phyloP scores from a whole-genome alignment of 805 yeast species.

The Candida insectorum region DNA sequence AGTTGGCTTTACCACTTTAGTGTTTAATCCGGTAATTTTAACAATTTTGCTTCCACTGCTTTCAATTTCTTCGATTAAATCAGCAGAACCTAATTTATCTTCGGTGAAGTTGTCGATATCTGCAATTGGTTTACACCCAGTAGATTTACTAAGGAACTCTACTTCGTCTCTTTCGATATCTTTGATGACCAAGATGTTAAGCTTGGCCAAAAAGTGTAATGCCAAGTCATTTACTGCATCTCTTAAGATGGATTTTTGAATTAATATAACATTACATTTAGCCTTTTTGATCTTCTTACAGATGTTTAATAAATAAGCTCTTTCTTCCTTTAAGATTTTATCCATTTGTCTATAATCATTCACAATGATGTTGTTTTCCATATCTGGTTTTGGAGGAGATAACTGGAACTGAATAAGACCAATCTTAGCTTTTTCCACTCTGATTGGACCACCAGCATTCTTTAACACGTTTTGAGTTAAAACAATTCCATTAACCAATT shows the following conservation, averaged over 20 bases:
- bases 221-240: constrained; percentile 95
- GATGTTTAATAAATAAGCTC: constrained; percentile 89
- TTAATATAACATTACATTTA: constrained; percentile 87
- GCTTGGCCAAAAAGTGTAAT: constrained; percentile 87
- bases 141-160: constrained; percentile 79
- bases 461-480: constrained; percentile 87
- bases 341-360: constrained; percentile 99
- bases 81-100: constrained; percentile 89
- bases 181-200: constrained; percentile 90
- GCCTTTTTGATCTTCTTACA: constrained; percentile 96
- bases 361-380: constrained; percentile 96
- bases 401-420: constrained; percentile 91
- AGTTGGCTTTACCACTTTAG: constrained; percentile 57
- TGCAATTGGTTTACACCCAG: constrained; percentile 95
- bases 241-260: constrained; percentile 89
- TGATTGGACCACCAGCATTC: constrained; percentile 90
- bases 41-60: constrained; percentile 88
- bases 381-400: constrained; percentile 95
- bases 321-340: constrained; percentile 94
- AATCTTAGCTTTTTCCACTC: constrained; percentile 90
- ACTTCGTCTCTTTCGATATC: constrained; percentile 96
- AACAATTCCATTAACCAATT: constrained; percentile 88
- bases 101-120: constrained; percentile 92
- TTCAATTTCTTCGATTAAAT: constrained; percentile 86
- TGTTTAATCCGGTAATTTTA: constrained; percentile 71